Percentiles rank a stretch among this genome's conserved stretches.
These are phyloP conservation scores for Podaxis sp. DNA, from an alignment of 768 basidiomycete genomes.

Conservation along the genomic window DNA sequence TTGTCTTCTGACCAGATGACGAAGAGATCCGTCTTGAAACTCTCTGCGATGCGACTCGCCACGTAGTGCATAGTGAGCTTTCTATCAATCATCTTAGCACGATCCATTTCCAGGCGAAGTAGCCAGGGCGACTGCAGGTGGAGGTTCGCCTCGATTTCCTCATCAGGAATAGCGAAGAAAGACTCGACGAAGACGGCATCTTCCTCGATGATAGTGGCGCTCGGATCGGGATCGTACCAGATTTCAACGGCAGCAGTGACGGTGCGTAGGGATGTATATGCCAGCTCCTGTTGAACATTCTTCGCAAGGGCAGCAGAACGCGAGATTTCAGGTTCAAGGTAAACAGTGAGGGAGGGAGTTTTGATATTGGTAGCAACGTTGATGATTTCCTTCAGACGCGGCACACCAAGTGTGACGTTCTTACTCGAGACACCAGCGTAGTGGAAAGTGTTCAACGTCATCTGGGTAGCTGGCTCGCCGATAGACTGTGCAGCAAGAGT, in stretches of 20 bases:
- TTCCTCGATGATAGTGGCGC: slow-evolving; percentile 92
- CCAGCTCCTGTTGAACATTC: slow-evolving; percentile 89
- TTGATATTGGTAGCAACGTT: slow-evolving; percentile 99
- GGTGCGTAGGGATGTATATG: slow-evolving; percentile 90
- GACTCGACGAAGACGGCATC: slow-evolving; percentile 95
- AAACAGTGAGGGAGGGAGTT: slow-evolving; percentile 94
- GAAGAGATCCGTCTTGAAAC: slow-evolving; percentile 93
- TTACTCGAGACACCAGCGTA: slow-evolving; percentile 99
- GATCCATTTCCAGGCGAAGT: slow-evolving; percentile 93
- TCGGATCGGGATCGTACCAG: slow-evolving; percentile 95
- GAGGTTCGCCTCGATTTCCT: slow-evolving; percentile 88
- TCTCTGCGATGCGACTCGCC: slow-evolving; percentile 89
- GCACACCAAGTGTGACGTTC: slow-evolving; percentile 99
- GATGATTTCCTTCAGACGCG: slow-evolving; percentile 98
- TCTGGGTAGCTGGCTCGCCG: slow-evolving; percentile 98
- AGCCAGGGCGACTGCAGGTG: slow-evolving; percentile 96
- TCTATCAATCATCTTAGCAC: slow-evolving; percentile 96
- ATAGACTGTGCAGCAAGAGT: slow-evolving; percentile 98
- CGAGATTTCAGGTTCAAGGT: slow-evolving; percentile 73
- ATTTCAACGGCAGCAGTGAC: slow-evolving; percentile 96
- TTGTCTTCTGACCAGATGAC: slow-evolving; percentile 99
- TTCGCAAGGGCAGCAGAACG: slow-evolving; percentile 67
- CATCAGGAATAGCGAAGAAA: slow-evolving; percentile 99
- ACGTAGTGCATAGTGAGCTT: slow-evolving; percentile 95
- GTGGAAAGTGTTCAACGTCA: slow-evolving; percentile 99